Evolutionary conservation across 139 green algal species (phyloP).

Genomic region (Chlorella sorokiniana): DNA sequence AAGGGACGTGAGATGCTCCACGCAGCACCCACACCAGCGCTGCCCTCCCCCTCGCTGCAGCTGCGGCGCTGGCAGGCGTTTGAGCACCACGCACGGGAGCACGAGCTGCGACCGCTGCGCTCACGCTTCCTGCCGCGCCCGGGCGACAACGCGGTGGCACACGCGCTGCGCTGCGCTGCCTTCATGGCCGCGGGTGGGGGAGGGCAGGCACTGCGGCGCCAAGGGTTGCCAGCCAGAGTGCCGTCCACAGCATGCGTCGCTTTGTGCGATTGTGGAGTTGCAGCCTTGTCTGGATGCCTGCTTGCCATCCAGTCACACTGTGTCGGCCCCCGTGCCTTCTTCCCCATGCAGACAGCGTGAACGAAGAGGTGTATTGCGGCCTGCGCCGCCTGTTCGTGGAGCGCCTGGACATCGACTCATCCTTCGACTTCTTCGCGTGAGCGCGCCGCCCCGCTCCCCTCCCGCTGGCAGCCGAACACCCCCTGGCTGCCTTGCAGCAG

Average conservation of each 20-base stretch:
- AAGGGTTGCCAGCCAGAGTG: no score
- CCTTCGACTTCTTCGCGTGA: constrained; percentile 42
- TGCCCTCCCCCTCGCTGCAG: not conserved
- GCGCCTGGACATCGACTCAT: constrained; percentile 30
- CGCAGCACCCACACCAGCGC: not conserved
- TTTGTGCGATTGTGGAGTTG: no score
- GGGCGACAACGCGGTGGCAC: constrained; percentile 3
- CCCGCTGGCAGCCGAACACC: no score
- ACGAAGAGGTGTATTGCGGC: constrained; percentile 6
- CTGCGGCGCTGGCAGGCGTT: constrained; percentile 32
- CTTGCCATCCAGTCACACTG: no score
- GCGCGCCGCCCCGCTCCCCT: no score
- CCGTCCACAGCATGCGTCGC: no score
- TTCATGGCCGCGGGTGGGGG: not conserved
- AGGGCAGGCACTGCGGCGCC: no score
- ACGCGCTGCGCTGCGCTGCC: constrained; percentile 2
- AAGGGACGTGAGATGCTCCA: not conserved
- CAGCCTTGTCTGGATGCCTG: no score
- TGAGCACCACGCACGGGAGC: constrained; percentile 9
- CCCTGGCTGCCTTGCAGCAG: no score
- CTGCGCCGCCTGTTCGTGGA: constrained; percentile 48
- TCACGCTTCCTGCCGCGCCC: constrained; percentile 19
- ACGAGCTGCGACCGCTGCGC: constrained; percentile 6
- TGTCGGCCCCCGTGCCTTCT: not conserved
- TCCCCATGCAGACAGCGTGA: not conserved